These are phyloP conservation scores for Saccharomyces hybrid DNA, from an alignment of 1,139 yeast species.

Conservation along the genomic window DNA sequence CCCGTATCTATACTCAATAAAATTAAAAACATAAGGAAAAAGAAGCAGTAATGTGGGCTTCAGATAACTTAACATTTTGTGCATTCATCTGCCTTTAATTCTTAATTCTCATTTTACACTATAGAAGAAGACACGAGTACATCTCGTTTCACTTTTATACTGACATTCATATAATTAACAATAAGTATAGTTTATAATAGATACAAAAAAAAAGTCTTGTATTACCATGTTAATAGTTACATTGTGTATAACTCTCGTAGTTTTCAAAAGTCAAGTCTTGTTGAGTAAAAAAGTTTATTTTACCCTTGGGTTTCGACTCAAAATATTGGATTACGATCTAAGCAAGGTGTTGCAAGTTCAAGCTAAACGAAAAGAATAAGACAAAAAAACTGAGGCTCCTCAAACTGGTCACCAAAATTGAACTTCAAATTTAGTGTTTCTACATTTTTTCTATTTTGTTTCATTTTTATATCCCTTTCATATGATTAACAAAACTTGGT, in stretches of 20 bases:
- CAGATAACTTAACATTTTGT: background rate
- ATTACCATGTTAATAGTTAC: background rate
- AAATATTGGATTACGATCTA: too few species aligned
- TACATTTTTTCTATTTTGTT: background rate
- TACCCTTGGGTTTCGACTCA: too few species aligned
- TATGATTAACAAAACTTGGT: background rate
- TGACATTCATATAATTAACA: background rate
- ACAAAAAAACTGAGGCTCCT: too few species aligned
- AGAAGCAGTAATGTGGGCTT: background rate
- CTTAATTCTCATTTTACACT: background rate
- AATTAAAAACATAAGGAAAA: conserved; percentile 6
- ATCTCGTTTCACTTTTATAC: background rate
- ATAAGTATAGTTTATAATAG: background rate
- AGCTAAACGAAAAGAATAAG: too few species aligned
- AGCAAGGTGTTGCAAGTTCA: too few species aligned
- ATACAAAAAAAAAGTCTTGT: background rate
- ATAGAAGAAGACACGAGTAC: background rate
- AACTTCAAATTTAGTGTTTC: background rate
- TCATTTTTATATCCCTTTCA: background rate
- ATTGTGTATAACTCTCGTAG: background rate
- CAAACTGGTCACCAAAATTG: too few species aligned
- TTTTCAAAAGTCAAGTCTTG: background rate
- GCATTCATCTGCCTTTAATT: background rate
- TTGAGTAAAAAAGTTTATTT: background rate
- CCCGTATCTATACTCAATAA: conserved; percentile 4